phyloP scores from a whole-genome alignment of 179 eudicot species.

The Pouteria campechiana region DNA sequence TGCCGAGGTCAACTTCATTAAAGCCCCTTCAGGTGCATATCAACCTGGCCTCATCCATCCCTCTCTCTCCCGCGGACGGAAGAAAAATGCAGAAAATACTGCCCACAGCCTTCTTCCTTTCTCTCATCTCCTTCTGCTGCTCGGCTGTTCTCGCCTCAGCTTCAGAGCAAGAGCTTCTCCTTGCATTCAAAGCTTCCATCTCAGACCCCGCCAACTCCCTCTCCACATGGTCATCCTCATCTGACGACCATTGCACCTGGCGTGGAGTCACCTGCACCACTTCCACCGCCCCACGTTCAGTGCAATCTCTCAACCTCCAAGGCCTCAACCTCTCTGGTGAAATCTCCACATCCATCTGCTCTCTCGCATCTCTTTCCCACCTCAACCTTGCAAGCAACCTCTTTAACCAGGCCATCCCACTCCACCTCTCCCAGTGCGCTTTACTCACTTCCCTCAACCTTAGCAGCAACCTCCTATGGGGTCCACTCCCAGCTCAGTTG shows the following conservation, averaged over 20 bases:
- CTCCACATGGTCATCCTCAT: slow-evolving; percentile 50
- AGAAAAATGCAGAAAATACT: too few species aligned
- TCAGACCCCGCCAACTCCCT: slow-evolving; percentile 48
- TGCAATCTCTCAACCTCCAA: slow-evolving; percentile 46
- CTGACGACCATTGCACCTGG: slow-evolving; percentile 55
- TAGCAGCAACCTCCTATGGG: slow-evolving; percentile 76
- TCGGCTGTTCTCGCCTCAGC: slow-evolving; percentile 6
- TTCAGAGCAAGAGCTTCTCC: slow-evolving; percentile 55
- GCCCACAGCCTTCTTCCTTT: neutral
- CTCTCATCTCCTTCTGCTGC: neutral
- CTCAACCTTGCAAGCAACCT: slow-evolving; percentile 67
- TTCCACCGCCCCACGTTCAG: slow-evolving; percentile 12
- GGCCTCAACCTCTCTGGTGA: slow-evolving; percentile 76
- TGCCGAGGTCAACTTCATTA: too few species aligned
- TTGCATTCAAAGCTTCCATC: slow-evolving; percentile 62
- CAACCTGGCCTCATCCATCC: too few species aligned
- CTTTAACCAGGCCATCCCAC: slow-evolving; percentile 76
- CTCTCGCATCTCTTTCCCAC: slow-evolving; percentile 29
- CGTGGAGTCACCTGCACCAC: slow-evolving; percentile 54
- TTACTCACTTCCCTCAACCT: slow-evolving; percentile 50
- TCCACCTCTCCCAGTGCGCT: slow-evolving; percentile 59
- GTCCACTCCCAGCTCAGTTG: slow-evolving; percentile 76
- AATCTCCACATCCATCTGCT: slow-evolving; percentile 50
- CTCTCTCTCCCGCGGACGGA: too few species aligned
- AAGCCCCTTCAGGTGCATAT: too few species aligned